Conservation (phyloP, 1,139 yeast species). For the Insectozyma bohioensis region DNA sequence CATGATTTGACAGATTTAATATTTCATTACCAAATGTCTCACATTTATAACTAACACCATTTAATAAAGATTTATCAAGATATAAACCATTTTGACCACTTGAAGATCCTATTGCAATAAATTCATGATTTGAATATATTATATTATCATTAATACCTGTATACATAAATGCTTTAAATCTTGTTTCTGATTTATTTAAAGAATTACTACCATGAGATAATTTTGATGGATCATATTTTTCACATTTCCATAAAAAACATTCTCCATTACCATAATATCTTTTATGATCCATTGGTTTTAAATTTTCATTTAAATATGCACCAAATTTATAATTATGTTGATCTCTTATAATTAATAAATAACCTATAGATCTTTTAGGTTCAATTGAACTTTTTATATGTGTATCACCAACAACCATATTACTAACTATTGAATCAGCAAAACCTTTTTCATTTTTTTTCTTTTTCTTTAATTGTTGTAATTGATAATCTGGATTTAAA, state of each 20-base stretch:
- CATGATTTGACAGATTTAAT: slow-evolving; percentile 37
- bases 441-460: slow-evolving; percentile 29
- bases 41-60: slow-evolving; percentile 77
- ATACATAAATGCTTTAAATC: slow-evolving; percentile 82
- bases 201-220: slow-evolving; percentile 13
- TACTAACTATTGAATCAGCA: slow-evolving; percentile 36
- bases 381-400: slow-evolving; percentile 17
- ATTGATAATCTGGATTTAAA: slow-evolving; percentile 33
- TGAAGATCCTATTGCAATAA: slow-evolving; percentile 88
- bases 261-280: slow-evolving; percentile 93
- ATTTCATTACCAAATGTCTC: slow-evolving; percentile 91
- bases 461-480: slow-evolving; percentile 20
- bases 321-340: slow-evolving; percentile 70
- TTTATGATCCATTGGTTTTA: slow-evolving; percentile 66
- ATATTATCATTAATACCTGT: slow-evolving; percentile 88
- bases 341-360: slow-evolving; percentile 69
- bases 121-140: slow-evolving; percentile 76
- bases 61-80: slow-evolving; percentile 71
- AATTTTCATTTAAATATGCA: slow-evolving; percentile 73
- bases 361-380: slow-evolving; percentile 56
- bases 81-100: slow-evolving; percentile 88
- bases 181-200: slow-evolving; percentile 14
- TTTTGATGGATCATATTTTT: slow-evolving; percentile 26
- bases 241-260: slow-evolving; percentile 85
- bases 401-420: slow-evolving; percentile 25